A percentile compares a stretch with the other conserved stretches of the same genome.
Conservation (phyloP, 2,329 filamentous ascomycete genomes). For the Emmonsiellopsis sp. region DNA sequence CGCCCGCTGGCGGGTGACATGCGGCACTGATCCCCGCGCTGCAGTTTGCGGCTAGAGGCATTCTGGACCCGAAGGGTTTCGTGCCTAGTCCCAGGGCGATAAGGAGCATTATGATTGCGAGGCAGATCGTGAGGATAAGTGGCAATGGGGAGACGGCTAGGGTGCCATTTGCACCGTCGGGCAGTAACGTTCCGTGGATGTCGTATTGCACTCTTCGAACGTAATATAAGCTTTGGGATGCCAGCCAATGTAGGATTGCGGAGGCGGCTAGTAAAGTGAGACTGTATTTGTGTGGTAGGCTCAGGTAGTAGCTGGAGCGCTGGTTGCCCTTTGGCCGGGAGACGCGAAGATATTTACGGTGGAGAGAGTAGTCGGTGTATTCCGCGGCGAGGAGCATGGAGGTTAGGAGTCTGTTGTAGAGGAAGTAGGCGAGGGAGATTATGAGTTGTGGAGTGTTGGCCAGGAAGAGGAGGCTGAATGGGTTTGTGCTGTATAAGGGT, state of each 20-base stretch:
- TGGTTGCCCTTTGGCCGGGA: slow-evolving; percentile 23
- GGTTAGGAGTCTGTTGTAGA: slow-evolving; percentile 31
- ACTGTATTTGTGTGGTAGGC: slow-evolving; percentile 37
- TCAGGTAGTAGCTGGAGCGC: slow-evolving; percentile 36
- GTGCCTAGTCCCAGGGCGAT: slow-evolving; percentile 10
- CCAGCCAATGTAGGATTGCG: slow-evolving; percentile 39
- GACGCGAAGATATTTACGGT: slow-evolving; percentile 34
- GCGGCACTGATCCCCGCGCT: slow-evolving; percentile 25
- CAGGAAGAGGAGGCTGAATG: slow-evolving; percentile 16
- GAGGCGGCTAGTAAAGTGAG: slow-evolving; percentile 29
- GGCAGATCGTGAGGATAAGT: slow-evolving; percentile 12
- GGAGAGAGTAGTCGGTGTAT: slow-evolving; percentile 33
- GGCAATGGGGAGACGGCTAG: slow-evolving; percentile 17
- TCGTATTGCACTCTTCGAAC: slow-evolving; percentile 23
- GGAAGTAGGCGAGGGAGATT: slow-evolving; percentile 27
- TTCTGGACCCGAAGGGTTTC: slow-evolving; percentile 13
- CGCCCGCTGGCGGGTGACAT: slow-evolving; percentile 19
- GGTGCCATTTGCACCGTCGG: slow-evolving; percentile 9
- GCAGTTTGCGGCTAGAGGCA: slow-evolving; percentile 23
- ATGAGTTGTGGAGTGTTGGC: slow-evolving; percentile 28
- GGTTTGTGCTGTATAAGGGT: slow-evolving; percentile 6
- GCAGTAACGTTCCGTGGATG: slow-evolving; percentile 6
- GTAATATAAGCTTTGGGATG: slow-evolving; percentile 40
- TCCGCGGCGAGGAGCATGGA: slow-evolving; percentile 40
- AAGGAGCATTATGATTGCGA: slow-evolving; percentile 10